Conservation (phyloP, 202 grass and related monocot genomes). For the Saccharum hybrid region DNA sequence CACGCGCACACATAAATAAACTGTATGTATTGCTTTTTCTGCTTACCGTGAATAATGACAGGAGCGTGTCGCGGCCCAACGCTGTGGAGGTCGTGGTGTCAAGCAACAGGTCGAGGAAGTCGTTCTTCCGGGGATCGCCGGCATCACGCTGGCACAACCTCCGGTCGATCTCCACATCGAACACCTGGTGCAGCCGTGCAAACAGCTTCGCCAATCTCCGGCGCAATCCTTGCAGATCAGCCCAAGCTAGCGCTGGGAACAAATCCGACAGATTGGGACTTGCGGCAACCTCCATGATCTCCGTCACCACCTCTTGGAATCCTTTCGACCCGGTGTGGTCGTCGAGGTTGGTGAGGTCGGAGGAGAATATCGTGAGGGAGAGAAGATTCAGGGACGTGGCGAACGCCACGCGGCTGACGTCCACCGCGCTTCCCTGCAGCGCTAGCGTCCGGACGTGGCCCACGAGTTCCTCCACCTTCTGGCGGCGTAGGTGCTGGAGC, state of each 20-base stretch:
- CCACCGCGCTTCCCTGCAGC: too few species aligned
- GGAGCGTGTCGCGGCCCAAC: constrained; percentile 10
- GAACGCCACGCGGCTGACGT: too few species aligned
- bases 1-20: background rate
- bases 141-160: background rate
- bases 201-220: constrained; percentile 23
- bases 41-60: constrained; percentile 25
- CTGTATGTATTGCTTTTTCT: background rate
- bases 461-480: too few species aligned
- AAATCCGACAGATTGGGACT: constrained; percentile 39
- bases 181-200: constrained; percentile 22
- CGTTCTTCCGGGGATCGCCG: constrained; percentile 20
- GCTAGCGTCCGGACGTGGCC: too few species aligned
- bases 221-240: constrained; percentile 34
- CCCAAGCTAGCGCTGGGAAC: background rate
- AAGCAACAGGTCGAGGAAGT: constrained; percentile 41
- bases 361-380: too few species aligned
- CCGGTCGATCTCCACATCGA: constrained; percentile 28
- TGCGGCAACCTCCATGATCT: constrained; percentile 37
- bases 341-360: too few species aligned
- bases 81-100: constrained; percentile 6
- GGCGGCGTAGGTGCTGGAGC: too few species aligned
- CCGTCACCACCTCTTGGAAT: too few species aligned
- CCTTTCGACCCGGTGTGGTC: constrained; percentile 28
- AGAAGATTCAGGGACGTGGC: too few species aligned